Conservation (phyloP, 2,329 filamentous ascomycete genomes). For the Pseudogymnoascus sp. region DNA sequence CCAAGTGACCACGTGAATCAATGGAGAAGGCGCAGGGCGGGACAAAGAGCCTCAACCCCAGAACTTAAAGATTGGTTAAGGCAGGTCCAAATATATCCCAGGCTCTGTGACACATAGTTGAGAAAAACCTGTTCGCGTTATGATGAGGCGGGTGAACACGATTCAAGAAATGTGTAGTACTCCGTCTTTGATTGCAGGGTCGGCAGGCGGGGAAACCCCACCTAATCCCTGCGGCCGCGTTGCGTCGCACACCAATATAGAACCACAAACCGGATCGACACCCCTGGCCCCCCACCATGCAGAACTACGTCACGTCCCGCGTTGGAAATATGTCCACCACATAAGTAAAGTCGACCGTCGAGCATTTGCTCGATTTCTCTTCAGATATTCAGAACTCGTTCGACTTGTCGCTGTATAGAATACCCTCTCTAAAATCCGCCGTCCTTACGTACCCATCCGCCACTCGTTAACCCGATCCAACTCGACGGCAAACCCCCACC, state of each 20-base stretch:
- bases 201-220: background rate
- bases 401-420: background rate
- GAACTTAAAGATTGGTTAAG: background rate
- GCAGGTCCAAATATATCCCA: background rate
- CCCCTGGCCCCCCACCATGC: background rate
- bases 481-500: background rate
- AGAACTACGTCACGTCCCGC: background rate
- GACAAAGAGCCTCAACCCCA: background rate
- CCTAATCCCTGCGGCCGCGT: background rate
- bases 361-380: background rate
- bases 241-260: background rate
- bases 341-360: background rate
- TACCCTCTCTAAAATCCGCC: background rate
- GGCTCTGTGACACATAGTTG: background rate
- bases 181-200: background rate
- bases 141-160: background rate
- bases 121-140: background rate
- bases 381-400: background rate
- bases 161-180: background rate
- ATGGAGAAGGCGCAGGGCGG: background rate
- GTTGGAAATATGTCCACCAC: background rate
- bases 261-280: constrained; percentile 1
- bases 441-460: background rate
- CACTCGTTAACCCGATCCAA: background rate
- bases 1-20: background rate